Conservation (phyloP, 352 stramenopile genomes). For the Phytophthora megakarya region DNA sequence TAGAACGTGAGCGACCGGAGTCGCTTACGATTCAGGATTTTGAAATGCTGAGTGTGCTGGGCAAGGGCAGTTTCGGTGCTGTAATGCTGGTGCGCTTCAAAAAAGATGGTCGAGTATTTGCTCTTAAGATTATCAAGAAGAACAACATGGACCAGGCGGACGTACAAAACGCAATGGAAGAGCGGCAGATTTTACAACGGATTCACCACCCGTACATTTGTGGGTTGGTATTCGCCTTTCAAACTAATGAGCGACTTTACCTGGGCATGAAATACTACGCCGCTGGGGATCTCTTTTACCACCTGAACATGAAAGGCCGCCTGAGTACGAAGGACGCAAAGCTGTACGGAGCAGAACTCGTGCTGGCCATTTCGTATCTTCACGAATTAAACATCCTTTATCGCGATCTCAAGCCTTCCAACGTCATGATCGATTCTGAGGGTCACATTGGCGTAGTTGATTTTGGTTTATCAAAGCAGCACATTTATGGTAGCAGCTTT, state of each 20-base stretch:
- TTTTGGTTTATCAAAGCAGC: constrained; percentile 89
- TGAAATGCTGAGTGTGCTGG: constrained; percentile 90
- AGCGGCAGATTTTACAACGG: constrained; percentile 88
- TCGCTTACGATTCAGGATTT: constrained; percentile 89
- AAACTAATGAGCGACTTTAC: constrained; percentile 89
- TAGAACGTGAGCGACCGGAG: constrained; percentile 39
- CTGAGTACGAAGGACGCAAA: constrained; percentile 66
- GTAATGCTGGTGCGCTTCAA: constrained; percentile 92
- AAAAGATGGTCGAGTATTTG: constrained; percentile 87
- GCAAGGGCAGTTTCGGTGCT: constrained; percentile 86
- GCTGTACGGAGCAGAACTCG: constrained; percentile 85
- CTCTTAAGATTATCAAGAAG: constrained; percentile 92
- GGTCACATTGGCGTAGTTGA: constrained; percentile 90
- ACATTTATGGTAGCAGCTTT: constrained; percentile 87
- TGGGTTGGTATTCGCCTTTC: constrained; percentile 86
- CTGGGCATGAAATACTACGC: constrained; percentile 92
- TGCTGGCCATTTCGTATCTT: constrained; percentile 89
- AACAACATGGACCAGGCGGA: constrained; percentile 87
- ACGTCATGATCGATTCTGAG: constrained; percentile 90
- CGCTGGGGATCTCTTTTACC: constrained; percentile 88
- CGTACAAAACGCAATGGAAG: constrained; percentile 88
- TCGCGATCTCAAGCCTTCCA: constrained; percentile 87
- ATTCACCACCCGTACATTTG: constrained; percentile 91
- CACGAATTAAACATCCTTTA: constrained; percentile 91
- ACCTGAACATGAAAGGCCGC: constrained; percentile 83